phyloP scores from a whole-genome alignment of 495 filamentous ascomycete species.

The Apodospora peruviana region DNA sequence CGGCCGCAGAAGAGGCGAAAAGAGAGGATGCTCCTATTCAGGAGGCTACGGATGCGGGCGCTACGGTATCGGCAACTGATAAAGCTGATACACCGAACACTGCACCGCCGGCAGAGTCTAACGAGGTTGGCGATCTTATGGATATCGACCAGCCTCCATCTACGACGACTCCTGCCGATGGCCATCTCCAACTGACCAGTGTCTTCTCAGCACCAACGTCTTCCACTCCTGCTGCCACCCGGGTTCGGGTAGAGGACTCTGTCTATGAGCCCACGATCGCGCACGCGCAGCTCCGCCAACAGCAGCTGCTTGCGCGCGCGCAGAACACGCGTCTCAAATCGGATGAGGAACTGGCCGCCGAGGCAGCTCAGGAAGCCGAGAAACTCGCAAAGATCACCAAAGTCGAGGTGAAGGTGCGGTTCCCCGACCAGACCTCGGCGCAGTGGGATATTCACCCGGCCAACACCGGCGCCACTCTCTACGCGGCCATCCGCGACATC shows the following conservation, averaged over 20 bases:
- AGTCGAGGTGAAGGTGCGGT: conserved; percentile 74
- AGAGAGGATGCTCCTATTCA: neutral
- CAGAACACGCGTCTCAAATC: conserved; percentile 66
- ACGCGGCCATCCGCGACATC: conserved; percentile 56
- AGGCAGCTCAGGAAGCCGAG: conserved; percentile 52
- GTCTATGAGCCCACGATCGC: conserved; percentile 81
- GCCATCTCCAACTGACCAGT: conserved; percentile 45
- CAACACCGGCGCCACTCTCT: conserved; percentile 60
- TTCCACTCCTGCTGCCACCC: conserved; percentile 69
- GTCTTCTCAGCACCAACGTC: conserved; percentile 72
- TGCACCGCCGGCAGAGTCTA: conserved; percentile 1
- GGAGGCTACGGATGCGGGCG: neutral
- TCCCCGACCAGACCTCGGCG: conserved; percentile 75
- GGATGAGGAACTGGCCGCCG: conserved; percentile 59
- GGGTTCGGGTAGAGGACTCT: conserved; percentile 55
- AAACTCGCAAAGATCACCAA: conserved; percentile 57
- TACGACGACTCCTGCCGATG: conserved; percentile 5
- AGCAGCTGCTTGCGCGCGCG: conserved; percentile 55
- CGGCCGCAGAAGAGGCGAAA: neutral
- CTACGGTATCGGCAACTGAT: neutral
- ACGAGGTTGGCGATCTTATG: conserved; percentile 10
- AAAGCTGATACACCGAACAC: conserved; percentile 7
- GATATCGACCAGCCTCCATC: conserved; percentile 15
- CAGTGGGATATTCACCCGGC: conserved; percentile 56
- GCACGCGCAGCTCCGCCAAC: conserved; percentile 78